These are phyloP conservation scores for Inonotus hispidus DNA, from an alignment of 1,284 basidiomycete genomes.

Conservation along the genomic window DNA sequence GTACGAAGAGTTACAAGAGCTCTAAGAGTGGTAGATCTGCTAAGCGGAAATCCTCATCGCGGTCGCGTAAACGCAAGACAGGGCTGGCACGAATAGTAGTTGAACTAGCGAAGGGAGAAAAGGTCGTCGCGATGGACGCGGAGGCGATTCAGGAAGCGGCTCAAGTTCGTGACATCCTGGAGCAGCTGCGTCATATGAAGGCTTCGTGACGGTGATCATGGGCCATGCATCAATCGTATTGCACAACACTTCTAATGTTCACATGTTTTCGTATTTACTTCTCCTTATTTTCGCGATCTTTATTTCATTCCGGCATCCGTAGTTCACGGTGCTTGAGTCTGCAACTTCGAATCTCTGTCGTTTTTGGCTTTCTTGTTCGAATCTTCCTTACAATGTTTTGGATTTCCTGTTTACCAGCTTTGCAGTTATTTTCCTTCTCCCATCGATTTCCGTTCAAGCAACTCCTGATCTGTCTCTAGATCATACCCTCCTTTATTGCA, in stretches of 20 bases:
- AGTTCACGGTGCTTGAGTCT: not conserved
- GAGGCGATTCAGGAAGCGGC: constrained; percentile 12
- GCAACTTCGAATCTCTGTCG: not conserved
- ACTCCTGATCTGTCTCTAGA: not conserved
- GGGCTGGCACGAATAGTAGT: constrained; percentile 16
- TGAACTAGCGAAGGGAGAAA: constrained; percentile 2
- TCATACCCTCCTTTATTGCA: not conserved
- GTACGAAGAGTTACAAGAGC: not conserved
- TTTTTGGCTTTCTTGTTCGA: not conserved
- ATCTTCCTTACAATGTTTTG: not conserved
- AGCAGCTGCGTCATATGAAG: constrained; percentile 11
- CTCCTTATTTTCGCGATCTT: not conserved
- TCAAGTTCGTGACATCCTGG: constrained; percentile 13
- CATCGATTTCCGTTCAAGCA: not conserved
- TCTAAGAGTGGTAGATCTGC: not conserved
- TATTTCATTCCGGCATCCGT: not conserved
- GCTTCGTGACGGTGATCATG: not conserved
- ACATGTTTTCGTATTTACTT: not conserved
- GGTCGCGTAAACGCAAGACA: constrained; percentile 10
- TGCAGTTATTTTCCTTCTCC: not conserved
- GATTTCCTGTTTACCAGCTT: not conserved
- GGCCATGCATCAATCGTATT: not conserved
- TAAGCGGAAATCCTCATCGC: not conserved
- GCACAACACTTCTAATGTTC: not conserved
- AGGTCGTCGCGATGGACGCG: constrained; percentile 8